A percentile compares a stretch with the other conserved stretches of the same genome.
Evolutionary conservation across 139 green algal species (phyloP).

Genomic region (Chlorella sp.): DNA sequence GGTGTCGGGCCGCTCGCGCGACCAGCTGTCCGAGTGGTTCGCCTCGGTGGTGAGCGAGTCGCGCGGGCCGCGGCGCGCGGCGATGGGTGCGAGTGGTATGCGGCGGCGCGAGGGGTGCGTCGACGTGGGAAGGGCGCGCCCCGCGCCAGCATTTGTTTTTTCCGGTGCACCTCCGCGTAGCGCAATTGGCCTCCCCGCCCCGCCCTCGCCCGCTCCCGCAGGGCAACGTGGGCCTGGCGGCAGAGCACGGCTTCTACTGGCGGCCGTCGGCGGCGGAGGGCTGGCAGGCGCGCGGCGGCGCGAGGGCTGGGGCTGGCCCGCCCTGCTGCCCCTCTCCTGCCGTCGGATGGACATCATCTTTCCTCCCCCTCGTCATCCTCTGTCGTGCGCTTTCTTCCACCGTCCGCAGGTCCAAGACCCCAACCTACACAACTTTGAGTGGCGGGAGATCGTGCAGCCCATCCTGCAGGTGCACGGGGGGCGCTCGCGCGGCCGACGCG

Average conservation of each 20-base stretch:
- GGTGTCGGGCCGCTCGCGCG: slow-evolving; percentile 78
- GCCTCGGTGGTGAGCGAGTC: slow-evolving; percentile 55
- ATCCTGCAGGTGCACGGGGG: slow-evolving; percentile 74
- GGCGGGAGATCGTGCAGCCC: slow-evolving; percentile 79
- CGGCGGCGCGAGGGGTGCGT: too few relatives aligned
- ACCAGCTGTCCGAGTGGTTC: slow-evolving; percentile 89
- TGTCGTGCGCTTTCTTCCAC: too few relatives aligned
- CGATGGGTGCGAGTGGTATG: too few relatives aligned
- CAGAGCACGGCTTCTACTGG: slow-evolving; percentile 94
- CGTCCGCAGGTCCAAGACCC: too few relatives aligned
- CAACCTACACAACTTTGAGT: slow-evolving; percentile 51
- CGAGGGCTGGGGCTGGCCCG: too few relatives aligned
- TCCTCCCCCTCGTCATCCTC: not conserved
- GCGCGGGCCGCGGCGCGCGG: too few relatives aligned
- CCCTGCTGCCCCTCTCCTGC: too few relatives aligned
- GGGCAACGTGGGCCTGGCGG: slow-evolving; percentile 80
- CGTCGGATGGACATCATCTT: too few relatives aligned
- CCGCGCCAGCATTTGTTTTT: too few relatives aligned
- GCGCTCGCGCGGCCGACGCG: slow-evolving; percentile 50
- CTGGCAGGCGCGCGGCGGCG: slow-evolving; percentile 42
- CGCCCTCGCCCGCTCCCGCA: not conserved
- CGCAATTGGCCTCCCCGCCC: not conserved
- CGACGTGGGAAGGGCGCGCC: too few relatives aligned
- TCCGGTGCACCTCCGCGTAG: not conserved
- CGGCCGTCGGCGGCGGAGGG: slow-evolving; percentile 23